phyloP scores from a whole-genome alignment of 2,329 filamentous ascomycete species.

The Ophiostoma tasmaniense region DNA sequence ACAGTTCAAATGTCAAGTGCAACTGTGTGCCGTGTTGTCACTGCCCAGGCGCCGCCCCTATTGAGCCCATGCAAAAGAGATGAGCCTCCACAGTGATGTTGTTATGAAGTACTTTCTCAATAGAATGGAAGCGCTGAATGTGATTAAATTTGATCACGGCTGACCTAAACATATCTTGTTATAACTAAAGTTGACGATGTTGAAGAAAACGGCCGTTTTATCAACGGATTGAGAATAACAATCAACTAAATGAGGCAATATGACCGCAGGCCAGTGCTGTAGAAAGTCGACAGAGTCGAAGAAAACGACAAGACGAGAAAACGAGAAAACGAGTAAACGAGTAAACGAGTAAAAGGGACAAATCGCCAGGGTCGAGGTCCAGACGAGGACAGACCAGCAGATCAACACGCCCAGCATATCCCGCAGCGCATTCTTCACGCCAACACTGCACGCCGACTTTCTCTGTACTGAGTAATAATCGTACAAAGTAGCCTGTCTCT shows the following conservation, averaged over 20 bases:
- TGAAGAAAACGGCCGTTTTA: neutral
- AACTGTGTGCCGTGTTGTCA: neutral
- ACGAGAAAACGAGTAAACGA: too few species aligned
- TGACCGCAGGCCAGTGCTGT: neutral
- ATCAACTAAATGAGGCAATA: neutral
- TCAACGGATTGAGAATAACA: neutral
- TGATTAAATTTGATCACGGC: neutral
- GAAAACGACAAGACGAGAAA: too few species aligned
- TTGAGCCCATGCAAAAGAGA: slow-evolving; percentile 4
- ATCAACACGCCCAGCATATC: neutral
- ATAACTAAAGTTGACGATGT: neutral
- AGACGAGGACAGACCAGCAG: neutral
- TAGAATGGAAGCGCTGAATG: too few species aligned
- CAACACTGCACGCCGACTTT: neutral
- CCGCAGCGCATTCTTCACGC: neutral
- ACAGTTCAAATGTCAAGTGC: neutral
- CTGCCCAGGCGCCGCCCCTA: slow-evolving; percentile 1
- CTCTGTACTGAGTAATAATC: neutral
- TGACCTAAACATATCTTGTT: neutral
- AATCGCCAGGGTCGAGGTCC: neutral
- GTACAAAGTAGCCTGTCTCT: neutral
- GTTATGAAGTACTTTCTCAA: too few species aligned
- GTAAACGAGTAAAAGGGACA: too few species aligned
- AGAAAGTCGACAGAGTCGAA: too few species aligned
- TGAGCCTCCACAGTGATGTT: neutral